A percentile compares a stretch with the other conserved stretches of the same genome.
Conservation (phyloP, 164 flowering plant genomes). For the Saururus chinensis region DNA sequence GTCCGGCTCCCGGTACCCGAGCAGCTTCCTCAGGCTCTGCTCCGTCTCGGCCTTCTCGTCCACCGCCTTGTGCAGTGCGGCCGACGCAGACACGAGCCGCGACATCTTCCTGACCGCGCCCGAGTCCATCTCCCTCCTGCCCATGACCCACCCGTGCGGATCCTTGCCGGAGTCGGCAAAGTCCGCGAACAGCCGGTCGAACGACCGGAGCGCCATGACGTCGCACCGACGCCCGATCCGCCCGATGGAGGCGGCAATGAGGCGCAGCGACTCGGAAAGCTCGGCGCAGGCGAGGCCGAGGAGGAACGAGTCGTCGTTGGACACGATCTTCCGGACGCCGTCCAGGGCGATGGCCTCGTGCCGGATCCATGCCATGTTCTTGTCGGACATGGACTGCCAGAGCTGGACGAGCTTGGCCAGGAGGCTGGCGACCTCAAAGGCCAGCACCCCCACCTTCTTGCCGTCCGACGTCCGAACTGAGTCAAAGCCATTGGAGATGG, state of each 20-base stretch:
- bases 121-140: conserved; percentile 55
- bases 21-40: conserved; percentile 28
- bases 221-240: conserved; percentile 32
- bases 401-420: conserved; percentile 77
- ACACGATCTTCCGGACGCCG: conserved; percentile 80
- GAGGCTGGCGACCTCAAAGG: conserved; percentile 73
- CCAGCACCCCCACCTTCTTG: conserved; percentile 42
- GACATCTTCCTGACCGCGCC: conserved; percentile 42
- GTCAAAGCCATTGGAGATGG: conserved; percentile 32
- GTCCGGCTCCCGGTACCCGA: conserved; percentile 11
- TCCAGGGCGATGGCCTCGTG: conserved; percentile 46
- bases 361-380: conserved; percentile 33
- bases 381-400: conserved; percentile 63
- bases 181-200: conserved; percentile 34
- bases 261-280: conserved; percentile 37
- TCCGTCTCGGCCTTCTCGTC: conserved; percentile 51
- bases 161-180: conserved; percentile 54
- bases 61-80: conserved; percentile 42
- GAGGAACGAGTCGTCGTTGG: conserved; percentile 71
- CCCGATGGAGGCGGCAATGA: conserved; percentile 32
- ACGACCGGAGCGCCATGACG: conserved; percentile 28
- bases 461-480: conserved; percentile 13
- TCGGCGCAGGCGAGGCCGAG: conserved; percentile 78
- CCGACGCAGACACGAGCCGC: conserved; percentile 36
- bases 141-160: conserved; percentile 38